Conservation (phyloP, 2,329 filamentous ascomycete genomes). For the Neofusicoccum umdonicola region DNA sequence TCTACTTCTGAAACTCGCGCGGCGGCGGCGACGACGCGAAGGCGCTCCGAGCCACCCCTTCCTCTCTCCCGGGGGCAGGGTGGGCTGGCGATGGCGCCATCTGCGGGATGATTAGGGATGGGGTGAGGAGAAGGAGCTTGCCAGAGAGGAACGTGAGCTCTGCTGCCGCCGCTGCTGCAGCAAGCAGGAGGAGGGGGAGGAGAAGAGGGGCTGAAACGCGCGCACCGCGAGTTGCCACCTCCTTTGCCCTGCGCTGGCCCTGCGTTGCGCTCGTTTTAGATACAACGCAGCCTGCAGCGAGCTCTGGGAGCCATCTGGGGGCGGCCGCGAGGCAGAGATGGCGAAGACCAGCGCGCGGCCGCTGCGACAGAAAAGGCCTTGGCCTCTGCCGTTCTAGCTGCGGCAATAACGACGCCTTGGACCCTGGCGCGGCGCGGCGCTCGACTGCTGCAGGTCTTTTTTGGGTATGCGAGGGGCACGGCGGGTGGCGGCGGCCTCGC, state of each 20-base stretch:
- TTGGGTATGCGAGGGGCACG: too few species aligned
- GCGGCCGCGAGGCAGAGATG: not conserved
- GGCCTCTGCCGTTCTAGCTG: too few species aligned
- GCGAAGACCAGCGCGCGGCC: not conserved
- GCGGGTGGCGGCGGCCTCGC: too few species aligned
- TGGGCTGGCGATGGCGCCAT: constrained; percentile 6
- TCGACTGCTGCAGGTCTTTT: too few species aligned
- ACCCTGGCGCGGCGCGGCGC: too few species aligned
- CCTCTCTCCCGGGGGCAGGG: not conserved
- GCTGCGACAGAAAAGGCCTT: too few species aligned
- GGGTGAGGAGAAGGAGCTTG: not conserved
- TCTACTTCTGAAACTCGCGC: not conserved
- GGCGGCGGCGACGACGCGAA: too few species aligned
- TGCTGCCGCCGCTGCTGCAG: too few species aligned
- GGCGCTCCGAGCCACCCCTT: too few species aligned
- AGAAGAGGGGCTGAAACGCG: not conserved
- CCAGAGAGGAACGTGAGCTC: not conserved
- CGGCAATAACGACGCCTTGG: too few species aligned
- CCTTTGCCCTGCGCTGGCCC: not conserved
- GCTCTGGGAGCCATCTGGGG: not conserved
- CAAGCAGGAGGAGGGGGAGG: not conserved
- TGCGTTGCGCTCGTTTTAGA: constrained; percentile 6
- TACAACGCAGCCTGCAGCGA: not conserved
- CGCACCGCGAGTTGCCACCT: not conserved
- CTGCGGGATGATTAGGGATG: not conserved